Conservation (phyloP, 2,329 filamentous ascomycete genomes). For the Penicillium brevicompactum region DNA sequence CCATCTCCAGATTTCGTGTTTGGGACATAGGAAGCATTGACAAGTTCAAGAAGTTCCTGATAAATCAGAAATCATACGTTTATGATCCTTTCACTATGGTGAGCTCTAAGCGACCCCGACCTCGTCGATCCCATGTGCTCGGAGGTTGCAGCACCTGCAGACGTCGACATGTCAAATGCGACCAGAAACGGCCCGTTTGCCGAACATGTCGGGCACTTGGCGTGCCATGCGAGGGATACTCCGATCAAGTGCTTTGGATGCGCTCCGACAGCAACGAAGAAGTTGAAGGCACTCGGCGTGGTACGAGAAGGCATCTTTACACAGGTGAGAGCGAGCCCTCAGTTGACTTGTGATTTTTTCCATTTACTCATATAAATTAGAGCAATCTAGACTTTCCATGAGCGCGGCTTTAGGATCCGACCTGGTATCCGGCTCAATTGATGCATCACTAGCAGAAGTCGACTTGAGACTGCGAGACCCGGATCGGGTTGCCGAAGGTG, state of each 20-base stretch:
- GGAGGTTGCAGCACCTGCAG: conserved; percentile 40
- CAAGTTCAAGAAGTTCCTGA: conserved; percentile 4
- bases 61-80: neutral
- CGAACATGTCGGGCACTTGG: conserved; percentile 32
- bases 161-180: conserved; percentile 40
- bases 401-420: conserved; percentile 28
- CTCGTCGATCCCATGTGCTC: conserved; percentile 33
- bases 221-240: conserved; percentile 34
- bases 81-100: conserved; percentile 8
- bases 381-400: conserved; percentile 35
- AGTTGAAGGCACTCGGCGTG: conserved; percentile 15
- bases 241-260: conserved; percentile 35
- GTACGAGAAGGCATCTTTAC: conserved; percentile 34
- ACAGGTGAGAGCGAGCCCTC: conserved; percentile 23
- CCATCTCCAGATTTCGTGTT: neutral
- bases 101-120: conserved; percentile 13
- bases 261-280: conserved; percentile 13
- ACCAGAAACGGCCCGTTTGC: conserved; percentile 37
- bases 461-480: conserved; percentile 30
- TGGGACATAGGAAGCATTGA: neutral
- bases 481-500: conserved; percentile 12
- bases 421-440: conserved; percentile 33
- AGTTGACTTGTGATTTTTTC: neutral
- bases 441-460: conserved; percentile 35
- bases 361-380: conserved; percentile 12